Base-by-base conservation (phyloP, 768 basidiomycete genomes). In the Saitozyma podzolica region DNA sequence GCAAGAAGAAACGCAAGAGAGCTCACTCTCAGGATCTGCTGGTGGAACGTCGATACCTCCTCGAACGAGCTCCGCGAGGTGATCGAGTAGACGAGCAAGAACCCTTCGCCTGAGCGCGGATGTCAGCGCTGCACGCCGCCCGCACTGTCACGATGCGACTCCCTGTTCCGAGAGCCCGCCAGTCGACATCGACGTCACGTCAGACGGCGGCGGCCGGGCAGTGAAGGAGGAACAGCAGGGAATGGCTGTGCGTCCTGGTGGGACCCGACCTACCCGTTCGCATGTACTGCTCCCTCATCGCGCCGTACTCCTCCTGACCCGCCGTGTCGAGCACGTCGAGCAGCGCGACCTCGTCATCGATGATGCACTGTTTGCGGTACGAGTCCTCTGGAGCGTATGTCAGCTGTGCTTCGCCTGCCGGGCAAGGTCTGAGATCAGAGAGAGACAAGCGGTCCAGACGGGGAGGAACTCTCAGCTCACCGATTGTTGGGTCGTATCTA, bases 241-340 rank as follows among this genome's bases (percentile, higher is more conserved):
- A 10, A 17, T 10, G n/a, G n/a, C 54, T 16, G 47, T 37, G 13
- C 45, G 20, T 5, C 29, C 29, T 5, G 16, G 16, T 14, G 29
- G 10, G n/a, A 19, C n/a, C 10, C 17, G 19, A 69, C 80, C 29
- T 45, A 80, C 78, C 78, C 59, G 93, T 92, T 56, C 93, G 87
- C 93, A 97, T 98, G 83, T 98, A 98, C 76, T 97, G 95, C 77
- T 98, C 95, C 52, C 95, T 88, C 95, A 98, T 97, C 20, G 95
- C 95, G 61, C 91, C 91, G 74, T 97, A 98, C 84, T 98, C 95
- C 80, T 98, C 95, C 80, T 97, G 94, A 42, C 94, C 94, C 57
- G 94, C 94, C 14, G 94, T 97, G 82, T 96, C 94, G 65, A 98
- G 86, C 57, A 98, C 94, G 77, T 98, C 94, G 61, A 96, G 86